Base-by-base conservation (phyloP, 345 rosid species). In the Citrus trifoliata region DNA sequence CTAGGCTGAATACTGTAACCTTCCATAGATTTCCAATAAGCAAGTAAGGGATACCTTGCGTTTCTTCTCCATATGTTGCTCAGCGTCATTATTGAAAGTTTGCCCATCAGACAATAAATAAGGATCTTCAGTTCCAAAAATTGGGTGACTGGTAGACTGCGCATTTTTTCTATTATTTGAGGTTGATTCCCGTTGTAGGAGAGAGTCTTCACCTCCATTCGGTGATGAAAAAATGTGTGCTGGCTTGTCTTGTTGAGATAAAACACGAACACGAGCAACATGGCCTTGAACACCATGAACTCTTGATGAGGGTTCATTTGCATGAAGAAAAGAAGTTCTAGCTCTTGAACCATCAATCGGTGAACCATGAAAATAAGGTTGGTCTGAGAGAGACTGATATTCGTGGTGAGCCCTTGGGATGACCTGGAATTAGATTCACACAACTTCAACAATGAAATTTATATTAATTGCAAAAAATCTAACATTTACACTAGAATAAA, bases 371-470 rank as follows among this genome's bases (percentile, higher is more conserved):
- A 84, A 85, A 84, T 88, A 90, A 78, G 89, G 85, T 74, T 87
- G 92, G 27, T 96, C 97, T 70, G 86, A 90, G 64, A 90, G 79
- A 86, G 89, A 85, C 74, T 87, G 95, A 79, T 94, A 88, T 72
- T 90, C 95, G 74, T 89, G 92, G 78, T 84, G 80, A 80, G 86
- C 86, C 83, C 89, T 87, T 55, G 71, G 65, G 77, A 85, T 82
- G 80, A 88, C 90, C 91, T 91, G 89, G 37, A 68, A 82, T 28
- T 33, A 59, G 53, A 60, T 61, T 48, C 22, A 55, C 30, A 76
- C 13, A 73, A 74, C 67, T 59, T 69, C 46, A 24, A 30, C 25
- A 80, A 60, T 33, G 5, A 22, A 71, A 70, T 10, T 32, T 65
- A 64, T 7, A 78, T 71, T 28, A 74, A 79, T 62, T 13, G 65